Conservation (phyloP, 176 grass and related monocot species). For the Carex pumila region DNA sequence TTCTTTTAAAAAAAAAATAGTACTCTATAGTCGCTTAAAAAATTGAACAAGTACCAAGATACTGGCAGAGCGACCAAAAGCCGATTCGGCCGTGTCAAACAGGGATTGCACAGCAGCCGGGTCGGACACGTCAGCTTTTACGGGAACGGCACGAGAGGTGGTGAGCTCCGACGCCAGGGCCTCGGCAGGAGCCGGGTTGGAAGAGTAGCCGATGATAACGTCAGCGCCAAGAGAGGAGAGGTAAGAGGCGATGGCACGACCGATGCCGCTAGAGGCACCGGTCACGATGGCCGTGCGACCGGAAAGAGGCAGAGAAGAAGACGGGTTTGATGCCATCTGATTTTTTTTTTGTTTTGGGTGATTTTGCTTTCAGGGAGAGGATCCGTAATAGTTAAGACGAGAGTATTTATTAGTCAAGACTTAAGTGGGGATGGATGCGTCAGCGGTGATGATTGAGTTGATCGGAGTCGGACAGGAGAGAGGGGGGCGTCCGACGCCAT, state of each 20-base stretch:
- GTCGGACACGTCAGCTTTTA: conserved; percentile 42
- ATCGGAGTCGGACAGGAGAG: too few relatives aligned
- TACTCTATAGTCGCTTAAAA: not conserved
- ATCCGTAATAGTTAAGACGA: not conserved
- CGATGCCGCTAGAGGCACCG: conserved; percentile 60
- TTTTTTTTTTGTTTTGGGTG: too few relatives aligned
- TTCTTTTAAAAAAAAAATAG: not conserved
- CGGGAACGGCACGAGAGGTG: conserved; percentile 14
- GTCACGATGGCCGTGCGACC: conserved; percentile 56
- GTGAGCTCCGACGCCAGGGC: conserved; percentile 43
- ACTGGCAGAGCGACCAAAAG: conserved; percentile 37
- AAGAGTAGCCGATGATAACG: conserved; percentile 54
- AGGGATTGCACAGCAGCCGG: conserved; percentile 37
- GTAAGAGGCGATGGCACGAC: conserved; percentile 43
- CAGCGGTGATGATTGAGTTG: too few relatives aligned
- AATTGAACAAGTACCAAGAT: conserved; percentile 24
- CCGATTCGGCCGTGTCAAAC: conserved; percentile 55
- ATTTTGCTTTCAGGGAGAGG: not conserved
- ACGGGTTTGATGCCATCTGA: not conserved
- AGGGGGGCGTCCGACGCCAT: too few relatives aligned
- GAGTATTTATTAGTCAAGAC: too few relatives aligned
- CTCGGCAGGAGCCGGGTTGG: conserved; percentile 37
- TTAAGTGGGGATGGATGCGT: too few relatives aligned
- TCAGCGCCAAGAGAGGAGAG: conserved; percentile 59
- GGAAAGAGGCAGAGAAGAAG: conserved; percentile 28